These are phyloP conservation scores for Carex kokanica DNA, from an alignment of 176 grass and related monocot genomes.

Conservation along the genomic window DNA sequence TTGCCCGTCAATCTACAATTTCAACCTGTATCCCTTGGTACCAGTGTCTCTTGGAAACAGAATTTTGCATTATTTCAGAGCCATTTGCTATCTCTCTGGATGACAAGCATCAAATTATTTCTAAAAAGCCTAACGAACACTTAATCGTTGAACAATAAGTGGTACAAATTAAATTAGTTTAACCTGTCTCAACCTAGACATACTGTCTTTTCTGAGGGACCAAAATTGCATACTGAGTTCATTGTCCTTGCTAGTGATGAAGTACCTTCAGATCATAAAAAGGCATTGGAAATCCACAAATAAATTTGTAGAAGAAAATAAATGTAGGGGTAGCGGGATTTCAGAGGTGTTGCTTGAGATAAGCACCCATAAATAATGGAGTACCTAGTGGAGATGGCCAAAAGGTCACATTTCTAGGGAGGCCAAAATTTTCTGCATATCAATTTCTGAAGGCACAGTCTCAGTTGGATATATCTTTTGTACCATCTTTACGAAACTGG, in stretches of 20 bases:
- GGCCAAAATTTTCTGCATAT: constrained; percentile 66
- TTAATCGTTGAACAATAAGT: background rate
- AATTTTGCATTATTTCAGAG: background rate
- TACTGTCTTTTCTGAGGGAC: background rate
- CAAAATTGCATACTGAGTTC: background rate
- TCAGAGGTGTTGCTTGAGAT: background rate
- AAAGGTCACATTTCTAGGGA: constrained; percentile 32
- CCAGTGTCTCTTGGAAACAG: background rate
- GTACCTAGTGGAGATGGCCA: background rate
- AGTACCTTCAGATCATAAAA: background rate
- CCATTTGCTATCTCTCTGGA: background rate
- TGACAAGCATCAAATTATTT: background rate
- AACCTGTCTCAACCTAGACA: background rate
- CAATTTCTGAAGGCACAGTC: constrained; percentile 47
- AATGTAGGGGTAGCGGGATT: background rate
- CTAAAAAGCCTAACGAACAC: background rate
- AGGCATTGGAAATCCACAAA: background rate
- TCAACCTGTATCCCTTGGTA: background rate
- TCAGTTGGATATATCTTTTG: constrained; percentile 87
- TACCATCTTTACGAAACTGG: constrained; percentile 74
- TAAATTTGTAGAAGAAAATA: background rate
- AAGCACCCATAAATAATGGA: background rate
- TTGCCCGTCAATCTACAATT: background rate
- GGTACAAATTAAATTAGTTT: background rate
- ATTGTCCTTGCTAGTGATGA: background rate